Base-by-base conservation (phyloP, 2,329 filamentous ascomycete genomes). In the Xylaria sp. region DNA sequence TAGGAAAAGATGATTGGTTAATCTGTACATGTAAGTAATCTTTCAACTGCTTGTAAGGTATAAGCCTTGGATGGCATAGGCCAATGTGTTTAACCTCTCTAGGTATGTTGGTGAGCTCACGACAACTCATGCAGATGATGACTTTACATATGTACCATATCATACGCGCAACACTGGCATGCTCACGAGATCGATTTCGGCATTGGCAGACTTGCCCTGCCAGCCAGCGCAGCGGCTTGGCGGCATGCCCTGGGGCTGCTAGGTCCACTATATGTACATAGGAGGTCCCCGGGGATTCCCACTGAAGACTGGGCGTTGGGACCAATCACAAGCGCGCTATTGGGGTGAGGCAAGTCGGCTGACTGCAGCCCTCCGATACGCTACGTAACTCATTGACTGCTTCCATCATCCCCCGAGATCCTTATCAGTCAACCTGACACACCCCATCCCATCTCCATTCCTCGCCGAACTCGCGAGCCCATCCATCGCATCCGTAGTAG, bases 291-390 rank as follows among this genome's bases (percentile, higher is more conserved):
- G 50, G 56, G 21, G 46, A 45, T 8, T 53, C 44, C 56, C 56
- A 50, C 20, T 29, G n/a, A 49, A 49, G 49, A 48, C 51, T n/a
- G 37, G 50, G 54, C 22, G 37, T 37, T 42, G 51, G 45, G 45
- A 17, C 57, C 57, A 60, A 60, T 60, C 13, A 52, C 4, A 45
- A 13, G 11, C 8, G 22, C 41, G 45, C 54, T 34, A 42, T 44
- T 59, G 52, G 48, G 39, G 34, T 44, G 48, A 52, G 57, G 57
- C 57, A 52, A 52, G 42, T 54, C 57, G 26, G 39, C 51, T 57
- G 57, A 55, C 57, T 51, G 29, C 29, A 13, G 29, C 29, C n/a
- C n/a, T 34, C 29, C 9, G 29, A 34, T 34, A 34, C 6, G 29
- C 9, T 34, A 34, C 29, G 29, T 34, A 34, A 34, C 9, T 34